Base-by-base conservation (phyloP, 495 filamentous ascomycete genomes). In the Amphirosellinia nigrospora region DNA sequence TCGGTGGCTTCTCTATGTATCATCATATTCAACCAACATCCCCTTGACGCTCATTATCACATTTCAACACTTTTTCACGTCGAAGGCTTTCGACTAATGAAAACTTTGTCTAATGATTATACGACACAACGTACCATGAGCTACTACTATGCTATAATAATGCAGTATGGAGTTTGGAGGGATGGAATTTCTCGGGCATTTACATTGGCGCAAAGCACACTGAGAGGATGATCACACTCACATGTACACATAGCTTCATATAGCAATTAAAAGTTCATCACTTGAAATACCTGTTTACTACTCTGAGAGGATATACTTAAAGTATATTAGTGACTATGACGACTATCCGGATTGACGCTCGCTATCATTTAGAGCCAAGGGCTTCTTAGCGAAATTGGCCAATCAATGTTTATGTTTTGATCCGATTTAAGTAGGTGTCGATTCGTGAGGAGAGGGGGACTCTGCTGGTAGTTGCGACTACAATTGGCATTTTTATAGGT, bases 21-120 rank as follows among this genome's bases (percentile, higher is more conserved):
- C n/a, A n/a, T 7, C 38, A n/a, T 46, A 45, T 16, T 45, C 26
- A 43, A 13, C 3, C 34, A 60, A 6, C 36, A 26, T 6, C 32
- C 28, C 59, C 59, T 16, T n/a, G 39, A 62, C 59, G n/a, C 39
- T 62, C 59, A n/a, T 43, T 61, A 36, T 58, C 19, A 13, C 28
- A 6, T 36, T 36, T 58, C 19, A 28, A 19, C 16, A 36, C 50
- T 26, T 53, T 26, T 16, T 30, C n/a, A 5, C 26, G 16, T 30
- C 4, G 50, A 53, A 53, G 50, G 7, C 16, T 58, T 36, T n/a
- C 8, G 11, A 34, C 53, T 28, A 34, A 56, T 34, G 16, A 30
- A 16, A 56, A 2, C 16, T 21, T 61, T 15, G 10, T 38, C 58
- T 41, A 26, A 61, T 58, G 30, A 36, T 23, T n/a, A 15, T 36